These are phyloP conservation scores for Basipetospora sp. DNA, from an alignment of 2,329 filamentous ascomycete species.

Conservation along the genomic window DNA sequence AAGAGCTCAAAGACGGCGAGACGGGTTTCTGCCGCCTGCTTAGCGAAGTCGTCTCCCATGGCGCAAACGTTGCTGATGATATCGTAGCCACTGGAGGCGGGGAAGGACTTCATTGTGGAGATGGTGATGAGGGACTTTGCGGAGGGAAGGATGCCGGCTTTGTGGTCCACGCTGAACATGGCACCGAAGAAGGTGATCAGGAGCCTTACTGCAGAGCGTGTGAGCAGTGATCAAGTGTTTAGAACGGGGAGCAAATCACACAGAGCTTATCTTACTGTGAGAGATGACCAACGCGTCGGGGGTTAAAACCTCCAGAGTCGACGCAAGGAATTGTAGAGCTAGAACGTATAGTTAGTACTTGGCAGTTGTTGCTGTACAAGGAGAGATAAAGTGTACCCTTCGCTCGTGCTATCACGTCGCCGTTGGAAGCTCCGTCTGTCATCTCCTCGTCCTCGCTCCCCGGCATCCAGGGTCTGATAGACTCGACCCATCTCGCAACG, in stretches of 20 bases:
- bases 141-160: slow-evolving; percentile 41
- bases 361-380: slow-evolving; percentile 1
- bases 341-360: slow-evolving; percentile 6
- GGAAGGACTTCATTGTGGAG: slow-evolving; percentile 35
- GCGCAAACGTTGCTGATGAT: slow-evolving; percentile 36
- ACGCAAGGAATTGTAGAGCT: slow-evolving; percentile 43
- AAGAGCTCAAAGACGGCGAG: slow-evolving; percentile 38
- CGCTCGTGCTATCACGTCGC: slow-evolving; percentile 38
- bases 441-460: slow-evolving; percentile 20
- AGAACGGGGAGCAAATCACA: background rate
- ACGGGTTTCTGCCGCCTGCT: slow-evolving; percentile 36
- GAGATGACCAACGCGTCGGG: slow-evolving; percentile 31
- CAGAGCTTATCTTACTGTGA: slow-evolving; percentile 24
- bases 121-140: slow-evolving; percentile 37
- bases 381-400: slow-evolving; percentile 24
- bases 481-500: slow-evolving; percentile 40
- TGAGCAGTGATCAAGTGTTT: too few relatives aligned
- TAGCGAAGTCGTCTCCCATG: slow-evolving; percentile 41
- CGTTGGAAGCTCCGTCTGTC: slow-evolving; percentile 26
- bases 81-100: slow-evolving; percentile 29
- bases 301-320: slow-evolving; percentile 34
- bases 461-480: slow-evolving; percentile 40
- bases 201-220: slow-evolving; percentile 23
- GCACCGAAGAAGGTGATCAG: slow-evolving; percentile 40
- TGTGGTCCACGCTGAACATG: slow-evolving; percentile 45